Evolutionary conservation across 225 moss, liverwort and hornwort species (phyloP).

Genomic region (Polytrichum formosum): DNA sequence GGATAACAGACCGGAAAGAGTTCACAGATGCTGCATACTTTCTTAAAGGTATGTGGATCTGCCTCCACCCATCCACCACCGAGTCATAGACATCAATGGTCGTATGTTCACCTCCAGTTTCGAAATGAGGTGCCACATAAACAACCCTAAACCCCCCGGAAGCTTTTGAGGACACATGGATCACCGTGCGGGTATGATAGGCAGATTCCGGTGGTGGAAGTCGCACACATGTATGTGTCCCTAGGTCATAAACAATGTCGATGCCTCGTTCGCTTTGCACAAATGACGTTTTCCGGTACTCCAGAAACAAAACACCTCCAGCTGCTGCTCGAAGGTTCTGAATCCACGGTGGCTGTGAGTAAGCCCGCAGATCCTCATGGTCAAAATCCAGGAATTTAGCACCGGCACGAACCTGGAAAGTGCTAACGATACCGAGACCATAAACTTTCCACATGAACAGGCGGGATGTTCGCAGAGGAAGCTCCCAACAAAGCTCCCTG

Average conservation of each 20-base stretch:
- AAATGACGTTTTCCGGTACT: neutral
- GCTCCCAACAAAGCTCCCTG: neutral
- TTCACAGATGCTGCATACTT: neutral
- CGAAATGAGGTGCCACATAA: neutral
- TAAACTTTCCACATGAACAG: neutral
- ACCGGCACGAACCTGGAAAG: neutral
- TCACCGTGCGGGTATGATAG: neutral
- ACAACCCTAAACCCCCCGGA: constrained; percentile 1
- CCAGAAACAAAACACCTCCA: neutral
- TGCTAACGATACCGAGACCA: no score
- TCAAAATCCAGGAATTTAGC: neutral
- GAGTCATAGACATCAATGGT: neutral
- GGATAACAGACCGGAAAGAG: neutral
- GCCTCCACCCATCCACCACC: neutral
- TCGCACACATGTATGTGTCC: neutral
- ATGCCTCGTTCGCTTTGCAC: no score
- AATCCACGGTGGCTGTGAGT: neutral
- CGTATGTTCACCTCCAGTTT: neutral
- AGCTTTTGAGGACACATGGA: neutral
- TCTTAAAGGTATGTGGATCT: neutral
- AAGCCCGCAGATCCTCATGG: constrained; percentile 3
- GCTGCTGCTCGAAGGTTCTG: neutral
- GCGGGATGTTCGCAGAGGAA: neutral
- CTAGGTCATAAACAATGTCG: constrained; percentile 1
- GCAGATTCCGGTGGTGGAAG: neutral